These are phyloP conservation scores for Penicillium malachiteum DNA, from an alignment of 495 filamentous ascomycete genomes.

Conservation along the genomic window DNA sequence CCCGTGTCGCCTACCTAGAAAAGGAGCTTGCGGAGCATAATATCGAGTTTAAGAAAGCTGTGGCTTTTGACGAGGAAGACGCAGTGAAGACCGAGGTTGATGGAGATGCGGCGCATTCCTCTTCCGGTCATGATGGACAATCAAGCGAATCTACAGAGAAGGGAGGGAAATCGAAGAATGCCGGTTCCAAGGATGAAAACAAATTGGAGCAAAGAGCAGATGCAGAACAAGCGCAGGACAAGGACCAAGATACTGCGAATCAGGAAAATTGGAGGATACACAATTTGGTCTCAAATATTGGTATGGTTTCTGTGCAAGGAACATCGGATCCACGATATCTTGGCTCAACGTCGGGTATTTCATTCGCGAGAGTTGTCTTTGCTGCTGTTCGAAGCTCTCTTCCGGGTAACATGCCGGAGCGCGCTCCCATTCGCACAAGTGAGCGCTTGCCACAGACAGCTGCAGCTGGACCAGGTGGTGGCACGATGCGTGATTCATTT, in stretches of 20 bases:
- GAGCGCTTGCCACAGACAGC: conserved; percentile 44
- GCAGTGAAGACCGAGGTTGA: conserved; percentile 38
- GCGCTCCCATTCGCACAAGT: conserved; percentile 50
- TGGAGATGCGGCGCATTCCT: conserved; percentile 26
- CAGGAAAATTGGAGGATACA: conserved; percentile 64
- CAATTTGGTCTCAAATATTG: conserved; percentile 74
- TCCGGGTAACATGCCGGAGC: conserved; percentile 54
- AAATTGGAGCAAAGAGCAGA: conserved; percentile 36
- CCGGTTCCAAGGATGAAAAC: conserved; percentile 25
- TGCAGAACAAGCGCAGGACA: conserved; percentile 19
- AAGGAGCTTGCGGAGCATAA: conserved; percentile 66
- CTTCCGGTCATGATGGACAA: conserved; percentile 13
- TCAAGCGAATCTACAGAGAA: conserved; percentile 21
- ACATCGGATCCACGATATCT: conserved; percentile 77
- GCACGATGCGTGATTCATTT: conserved; percentile 89
- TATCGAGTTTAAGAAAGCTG: conserved; percentile 69
- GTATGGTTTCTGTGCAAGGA: conserved; percentile 72
- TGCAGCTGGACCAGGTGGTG: conserved; percentile 53
- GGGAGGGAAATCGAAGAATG: conserved; percentile 17
- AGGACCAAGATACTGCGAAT: conserved; percentile 30
- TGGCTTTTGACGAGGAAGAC: conserved; percentile 70
- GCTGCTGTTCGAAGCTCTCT: conserved; percentile 90
- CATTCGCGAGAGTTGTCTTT: conserved; percentile 91
- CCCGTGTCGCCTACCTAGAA: conserved; percentile 79
- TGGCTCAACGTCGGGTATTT: conserved; percentile 86